Evolutionary conservation across 305 asterid genomes (phyloP).

Genomic region (Solanum aculeatissimum): DNA sequence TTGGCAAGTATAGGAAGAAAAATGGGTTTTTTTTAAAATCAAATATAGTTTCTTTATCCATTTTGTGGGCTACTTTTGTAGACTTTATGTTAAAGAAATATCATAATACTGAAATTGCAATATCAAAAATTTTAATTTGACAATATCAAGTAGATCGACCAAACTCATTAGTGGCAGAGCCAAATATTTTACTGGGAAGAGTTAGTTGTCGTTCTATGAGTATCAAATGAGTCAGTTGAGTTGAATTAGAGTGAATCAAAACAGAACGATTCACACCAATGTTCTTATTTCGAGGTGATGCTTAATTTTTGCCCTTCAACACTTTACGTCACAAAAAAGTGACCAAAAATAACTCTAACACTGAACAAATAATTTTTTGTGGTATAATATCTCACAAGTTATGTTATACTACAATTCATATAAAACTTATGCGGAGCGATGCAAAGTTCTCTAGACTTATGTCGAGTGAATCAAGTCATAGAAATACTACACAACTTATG

Average conservation of each 20-base stretch:
- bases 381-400: background rate
- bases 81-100: background rate
- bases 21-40: background rate
- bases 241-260: too few species aligned
- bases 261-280: too few species aligned
- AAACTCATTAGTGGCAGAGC: background rate
- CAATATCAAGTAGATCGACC: background rate
- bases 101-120: background rate
- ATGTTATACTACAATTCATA: background rate
- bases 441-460: background rate
- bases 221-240: too few species aligned
- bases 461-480: background rate
- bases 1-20: background rate
- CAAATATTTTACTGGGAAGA: background rate
- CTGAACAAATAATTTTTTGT: background rate
- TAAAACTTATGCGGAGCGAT: background rate
- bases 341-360: too few species aligned
- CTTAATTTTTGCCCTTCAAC: too few species aligned
- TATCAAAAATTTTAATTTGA: background rate
- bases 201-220: too few species aligned
- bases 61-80: background rate
- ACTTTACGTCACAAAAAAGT: too few species aligned
- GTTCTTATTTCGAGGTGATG: too few species aligned
- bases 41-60: background rate
- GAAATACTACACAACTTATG: background rate